Percentiles rank a stretch among this genome's conserved stretches.
phyloP scores from a whole-genome alignment of 305 asterid genomes.

The Fraxinus greggii region DNA sequence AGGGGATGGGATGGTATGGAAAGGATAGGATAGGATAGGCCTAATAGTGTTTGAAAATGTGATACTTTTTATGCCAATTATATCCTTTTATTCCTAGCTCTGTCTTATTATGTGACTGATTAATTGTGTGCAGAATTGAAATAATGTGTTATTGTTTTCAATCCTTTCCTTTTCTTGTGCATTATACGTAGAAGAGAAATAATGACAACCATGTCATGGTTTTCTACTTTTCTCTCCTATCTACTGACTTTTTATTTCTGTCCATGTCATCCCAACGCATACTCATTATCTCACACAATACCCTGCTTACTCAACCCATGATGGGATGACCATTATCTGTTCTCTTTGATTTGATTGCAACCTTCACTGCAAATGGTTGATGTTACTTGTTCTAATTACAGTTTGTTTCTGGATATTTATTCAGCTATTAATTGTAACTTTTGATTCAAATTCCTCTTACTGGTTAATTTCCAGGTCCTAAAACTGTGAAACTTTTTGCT shows the following conservation, averaged over 20 bases:
- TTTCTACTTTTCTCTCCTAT: not conserved
- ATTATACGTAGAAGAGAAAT: not conserved
- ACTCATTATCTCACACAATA: not conserved
- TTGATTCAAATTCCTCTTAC: not conserved
- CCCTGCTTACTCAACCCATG: not conserved
- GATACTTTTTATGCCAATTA: not conserved
- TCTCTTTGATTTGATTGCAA: not conserved
- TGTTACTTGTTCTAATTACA: not conserved
- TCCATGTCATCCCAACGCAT: not conserved
- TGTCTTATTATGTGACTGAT: not conserved
- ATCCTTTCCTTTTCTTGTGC: not conserved
- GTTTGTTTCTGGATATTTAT: constrained; percentile 5
- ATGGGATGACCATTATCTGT: not conserved
- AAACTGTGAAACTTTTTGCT: constrained; percentile 80
- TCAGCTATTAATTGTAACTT: constrained; percentile 3
- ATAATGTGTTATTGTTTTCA: not conserved
- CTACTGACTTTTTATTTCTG: not conserved
- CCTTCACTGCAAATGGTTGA: not conserved
- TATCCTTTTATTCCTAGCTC: not conserved
- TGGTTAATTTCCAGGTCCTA: constrained; percentile 60
- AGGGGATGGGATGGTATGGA: not conserved
- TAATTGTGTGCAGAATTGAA: not conserved
- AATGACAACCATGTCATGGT: not conserved
- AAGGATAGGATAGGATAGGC: not conserved
- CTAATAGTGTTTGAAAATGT: not conserved